Base-by-base conservation (phyloP, 139 green algal species). In the Diplosphaera chodatii region DNA sequence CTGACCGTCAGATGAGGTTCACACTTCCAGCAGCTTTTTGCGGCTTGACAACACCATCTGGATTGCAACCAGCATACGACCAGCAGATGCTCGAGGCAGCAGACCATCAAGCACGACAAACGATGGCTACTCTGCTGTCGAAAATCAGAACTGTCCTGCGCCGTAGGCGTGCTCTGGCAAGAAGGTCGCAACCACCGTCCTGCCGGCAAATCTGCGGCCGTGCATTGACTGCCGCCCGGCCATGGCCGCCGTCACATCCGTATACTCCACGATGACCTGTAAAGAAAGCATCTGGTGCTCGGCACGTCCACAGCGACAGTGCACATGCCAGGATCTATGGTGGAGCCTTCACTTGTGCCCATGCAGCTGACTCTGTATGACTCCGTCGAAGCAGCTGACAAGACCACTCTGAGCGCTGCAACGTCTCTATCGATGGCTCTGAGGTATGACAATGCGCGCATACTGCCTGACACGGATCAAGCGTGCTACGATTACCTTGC, bases 181-280 rank as follows among this genome's bases (percentile, higher is more conserved):
- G 79, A 87, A 92, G 22, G 82, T 86, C 8, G 83, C 91, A 30
- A 82, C 72, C 28, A 97, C 92, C 1, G 80, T 83, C 63, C 87
- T 85, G 25, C 91, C 92, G 4, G 78, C 88, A 85, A 97, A 97
- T 59, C 84, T 85, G 55, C 91, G 86, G 4, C 91, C 91, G 73
- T 96, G 84, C 84, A 97, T 88, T 1, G 89, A 85, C 68, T 88
- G 86, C 40, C 85, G 79, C 6, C 91, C 91, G 28, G 78, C 77
- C 40, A 89, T 71, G 10, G 90, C 85, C 1, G 67, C 70, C 13
- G 69, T 74, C 23, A 83, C 40, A n/a, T 94, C 87, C 20, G 59
- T 73, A 67, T 91, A 97, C 78, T 93, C 86, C 32, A 96, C 85
- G 29, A 96, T 79, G 29, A 96, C 85, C 48, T 59, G 74, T 84